Conservation (phyloP, 768 basidiomycete species). For the Leccinum fibrillosum region DNA sequence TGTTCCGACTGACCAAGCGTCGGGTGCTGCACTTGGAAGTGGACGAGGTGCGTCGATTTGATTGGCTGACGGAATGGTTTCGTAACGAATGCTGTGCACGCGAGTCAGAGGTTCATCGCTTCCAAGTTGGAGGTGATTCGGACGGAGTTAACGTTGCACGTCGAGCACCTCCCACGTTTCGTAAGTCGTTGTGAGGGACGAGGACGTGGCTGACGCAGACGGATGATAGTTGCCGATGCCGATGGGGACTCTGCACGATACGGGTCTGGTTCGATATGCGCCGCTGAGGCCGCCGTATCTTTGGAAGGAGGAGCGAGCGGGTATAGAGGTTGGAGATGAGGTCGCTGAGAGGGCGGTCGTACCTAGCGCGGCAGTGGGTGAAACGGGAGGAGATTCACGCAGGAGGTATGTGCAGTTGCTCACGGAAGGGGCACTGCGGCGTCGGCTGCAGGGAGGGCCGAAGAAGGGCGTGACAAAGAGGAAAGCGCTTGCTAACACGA, state of each 20-base stretch:
- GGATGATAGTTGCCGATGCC: neutral
- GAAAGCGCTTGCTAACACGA: neutral
- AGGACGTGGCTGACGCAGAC: neutral
- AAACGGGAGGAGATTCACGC: neutral
- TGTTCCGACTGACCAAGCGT: constrained; percentile 15
- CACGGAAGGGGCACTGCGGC: neutral
- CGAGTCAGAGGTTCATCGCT: constrained; percentile 12
- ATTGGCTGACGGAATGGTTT: neutral
- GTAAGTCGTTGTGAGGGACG: neutral
- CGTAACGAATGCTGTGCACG: neutral
- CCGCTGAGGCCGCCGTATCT: neutral
- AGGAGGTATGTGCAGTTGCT: neutral
- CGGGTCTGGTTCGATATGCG: neutral
- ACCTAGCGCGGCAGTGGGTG: neutral
- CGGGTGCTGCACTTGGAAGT: constrained; percentile 24
- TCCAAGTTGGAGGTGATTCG: constrained; percentile 21
- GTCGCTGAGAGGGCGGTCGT: neutral
- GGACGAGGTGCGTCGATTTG: constrained; percentile 16
- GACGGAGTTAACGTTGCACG: constrained; percentile 4
- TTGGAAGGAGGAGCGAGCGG: neutral
- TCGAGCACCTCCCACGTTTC: neutral
- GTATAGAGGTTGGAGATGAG: neutral
- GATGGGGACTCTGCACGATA: neutral
- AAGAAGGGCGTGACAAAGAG: neutral
- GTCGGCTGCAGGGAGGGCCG: neutral